Percentiles rank a stretch among this genome's conserved stretches.
phyloP scores from a whole-genome alignment of 345 rosid species.

The Mangifera indica region DNA sequence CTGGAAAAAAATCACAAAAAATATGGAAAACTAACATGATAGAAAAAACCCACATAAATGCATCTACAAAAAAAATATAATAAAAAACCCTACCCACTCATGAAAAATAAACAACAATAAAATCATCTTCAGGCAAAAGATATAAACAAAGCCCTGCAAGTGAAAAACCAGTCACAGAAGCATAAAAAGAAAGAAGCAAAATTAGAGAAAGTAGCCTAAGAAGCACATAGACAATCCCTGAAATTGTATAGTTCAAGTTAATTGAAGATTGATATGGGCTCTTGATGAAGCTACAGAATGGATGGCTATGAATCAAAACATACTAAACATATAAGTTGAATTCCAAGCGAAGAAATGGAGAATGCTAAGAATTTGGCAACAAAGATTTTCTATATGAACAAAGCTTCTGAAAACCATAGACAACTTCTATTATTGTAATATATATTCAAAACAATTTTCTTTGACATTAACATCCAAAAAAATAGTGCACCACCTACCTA shows the following conservation, averaged over 20 bases:
- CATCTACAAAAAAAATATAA: too few relatives aligned
- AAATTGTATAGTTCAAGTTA: background rate
- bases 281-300: background rate
- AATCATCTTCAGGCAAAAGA: background rate
- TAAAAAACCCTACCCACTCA: background rate
- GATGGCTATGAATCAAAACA: background rate
- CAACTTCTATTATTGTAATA: background rate
- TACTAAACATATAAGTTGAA: background rate
- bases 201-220: background rate
- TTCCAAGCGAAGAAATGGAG: background rate
- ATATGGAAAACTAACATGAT: background rate
- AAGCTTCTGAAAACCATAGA: background rate
- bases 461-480: slow-evolving; percentile 11
- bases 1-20: background rate
- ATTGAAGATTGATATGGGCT: background rate
- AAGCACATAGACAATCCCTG: background rate
- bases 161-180: background rate
- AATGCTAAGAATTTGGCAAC: background rate
- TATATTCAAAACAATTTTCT: slow-evolving; percentile 1
- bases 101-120: background rate
- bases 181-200: background rate
- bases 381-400: slow-evolving; percentile 2
- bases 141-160: background rate
- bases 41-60: background rate
- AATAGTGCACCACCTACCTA: slow-evolving; percentile 10